Conservation (phyloP, 306 rosid genomes). For the Trifolium dubium region DNA sequence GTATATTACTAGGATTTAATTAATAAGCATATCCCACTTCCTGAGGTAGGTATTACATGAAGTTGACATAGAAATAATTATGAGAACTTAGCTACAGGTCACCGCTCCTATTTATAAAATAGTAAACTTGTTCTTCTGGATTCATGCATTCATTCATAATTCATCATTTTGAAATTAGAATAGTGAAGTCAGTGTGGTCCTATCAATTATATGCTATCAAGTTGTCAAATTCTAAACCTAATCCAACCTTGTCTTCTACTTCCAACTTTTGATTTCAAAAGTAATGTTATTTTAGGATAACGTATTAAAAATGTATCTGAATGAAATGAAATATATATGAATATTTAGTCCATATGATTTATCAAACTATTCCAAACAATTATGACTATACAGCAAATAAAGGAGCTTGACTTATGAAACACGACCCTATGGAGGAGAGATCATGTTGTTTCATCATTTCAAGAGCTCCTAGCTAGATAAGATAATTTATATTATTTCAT, state of each 20-base stretch:
- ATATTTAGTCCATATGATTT: neutral
- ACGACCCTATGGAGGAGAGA: neutral
- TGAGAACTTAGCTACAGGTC: neutral
- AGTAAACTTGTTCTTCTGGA: neutral
- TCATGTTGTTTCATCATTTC: neutral
- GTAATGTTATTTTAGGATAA: neutral
- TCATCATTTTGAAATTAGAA: neutral
- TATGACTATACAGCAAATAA: slow-evolving; percentile 34
- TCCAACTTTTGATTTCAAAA: neutral
- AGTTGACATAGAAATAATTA: neutral
- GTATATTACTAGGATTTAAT: neutral
- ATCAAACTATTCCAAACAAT: slow-evolving; percentile 33
- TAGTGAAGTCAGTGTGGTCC: neutral
- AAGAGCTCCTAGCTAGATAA: too few relatives aligned
- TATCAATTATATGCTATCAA: neutral
- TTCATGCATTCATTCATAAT: neutral
- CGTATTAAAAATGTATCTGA: neutral
- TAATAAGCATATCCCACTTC: neutral
- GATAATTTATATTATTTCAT: too few relatives aligned
- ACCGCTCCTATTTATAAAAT: neutral
- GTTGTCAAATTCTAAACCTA: neutral
- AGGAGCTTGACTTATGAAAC: neutral
- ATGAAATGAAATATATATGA: neutral
- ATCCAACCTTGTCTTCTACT: neutral
- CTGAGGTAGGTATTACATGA: neutral